Evolutionary conservation across 768 basidiomycete species (phyloP).

Genomic region (Gautieria morchelliformis): DNA sequence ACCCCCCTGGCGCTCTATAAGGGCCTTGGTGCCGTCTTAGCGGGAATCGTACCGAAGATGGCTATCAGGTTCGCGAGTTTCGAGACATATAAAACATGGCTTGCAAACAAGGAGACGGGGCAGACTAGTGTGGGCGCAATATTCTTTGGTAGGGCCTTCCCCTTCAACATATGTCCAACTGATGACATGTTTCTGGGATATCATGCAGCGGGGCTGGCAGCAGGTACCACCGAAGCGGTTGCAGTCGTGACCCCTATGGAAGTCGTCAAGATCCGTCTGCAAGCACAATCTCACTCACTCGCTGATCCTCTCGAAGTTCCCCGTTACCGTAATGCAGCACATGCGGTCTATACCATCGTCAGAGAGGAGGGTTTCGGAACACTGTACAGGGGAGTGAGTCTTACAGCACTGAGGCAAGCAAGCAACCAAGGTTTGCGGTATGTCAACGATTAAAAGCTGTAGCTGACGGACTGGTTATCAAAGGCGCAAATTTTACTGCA

Average conservation of each 20-base stretch:
- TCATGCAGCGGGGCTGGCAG: conserved; percentile 78
- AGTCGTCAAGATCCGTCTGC: conserved; percentile 95
- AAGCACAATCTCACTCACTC: conserved; percentile 95
- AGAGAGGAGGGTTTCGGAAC: conserved; percentile 82
- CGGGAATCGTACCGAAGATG: conserved; percentile 99
- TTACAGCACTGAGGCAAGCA: conserved; percentile 92
- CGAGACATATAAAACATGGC: conserved; percentile 82
- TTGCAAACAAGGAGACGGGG: conserved; percentile 70
- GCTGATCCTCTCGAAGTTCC: conserved; percentile 92
- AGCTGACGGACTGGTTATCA: background rate
- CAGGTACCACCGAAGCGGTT: conserved; percentile 93
- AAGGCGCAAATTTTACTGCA: conserved; percentile 94
- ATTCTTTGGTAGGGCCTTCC: conserved; percentile 64
- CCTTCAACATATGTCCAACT: background rate
- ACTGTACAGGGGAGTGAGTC: conserved; percentile 84
- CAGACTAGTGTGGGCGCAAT: conserved; percentile 71
- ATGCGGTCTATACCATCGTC: conserved; percentile 91
- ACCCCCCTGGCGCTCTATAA: conserved; percentile 96
- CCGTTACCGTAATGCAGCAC: conserved; percentile 91
- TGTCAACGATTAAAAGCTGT: background rate
- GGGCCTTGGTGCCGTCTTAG: conserved; percentile 91
- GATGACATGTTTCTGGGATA: background rate
- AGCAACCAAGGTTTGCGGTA: conserved; percentile 78
- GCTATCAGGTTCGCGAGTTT: conserved; percentile 97
- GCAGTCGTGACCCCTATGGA: conserved; percentile 98